Conservation (phyloP, 2,329 filamentous ascomycete species). For the Microcyclospora pomicola region DNA sequence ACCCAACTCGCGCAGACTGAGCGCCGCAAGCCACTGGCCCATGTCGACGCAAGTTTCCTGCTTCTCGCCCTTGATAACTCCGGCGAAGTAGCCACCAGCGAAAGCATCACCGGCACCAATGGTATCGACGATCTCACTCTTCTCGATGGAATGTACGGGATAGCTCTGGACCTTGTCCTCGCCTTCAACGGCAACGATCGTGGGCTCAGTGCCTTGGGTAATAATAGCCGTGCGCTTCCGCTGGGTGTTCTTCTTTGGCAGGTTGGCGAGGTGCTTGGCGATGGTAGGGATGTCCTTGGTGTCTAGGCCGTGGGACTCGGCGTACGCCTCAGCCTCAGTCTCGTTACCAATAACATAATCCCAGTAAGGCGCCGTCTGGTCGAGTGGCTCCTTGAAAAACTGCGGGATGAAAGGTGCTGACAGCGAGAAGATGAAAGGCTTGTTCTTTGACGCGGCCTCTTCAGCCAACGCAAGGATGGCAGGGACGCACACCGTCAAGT, state of each 20-base stretch:
- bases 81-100: conserved; percentile 83
- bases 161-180: conserved; percentile 54
- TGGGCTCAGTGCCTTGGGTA: conserved; percentile 88
- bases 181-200: conserved; percentile 58
- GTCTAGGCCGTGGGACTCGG: conserved; percentile 60
- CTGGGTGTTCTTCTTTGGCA: conserved; percentile 83
- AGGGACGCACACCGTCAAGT: conserved; percentile 88
- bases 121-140: conserved; percentile 79
- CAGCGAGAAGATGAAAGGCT: conserved; percentile 79
- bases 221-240: conserved; percentile 77
- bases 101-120: conserved; percentile 95
- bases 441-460: conserved; percentile 79
- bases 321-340: conserved; percentile 80
- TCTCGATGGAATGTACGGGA: conserved; percentile 65
- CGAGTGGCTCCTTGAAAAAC: conserved; percentile 94
- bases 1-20: conserved; percentile 90
- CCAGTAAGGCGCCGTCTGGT: conserved; percentile 77
- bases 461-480: conserved; percentile 83
- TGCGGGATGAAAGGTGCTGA: conserved; percentile 91
- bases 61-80: conserved; percentile 69
- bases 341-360: conserved; percentile 97
- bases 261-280: conserved; percentile 67
- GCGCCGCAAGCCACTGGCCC: conserved; percentile 89
- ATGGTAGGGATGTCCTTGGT: conserved; percentile 72
- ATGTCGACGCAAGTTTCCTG: conserved; percentile 71